Base-by-base conservation (phyloP, 73 alveolate genomes). In the Paramecium sonneborni region DNA sequence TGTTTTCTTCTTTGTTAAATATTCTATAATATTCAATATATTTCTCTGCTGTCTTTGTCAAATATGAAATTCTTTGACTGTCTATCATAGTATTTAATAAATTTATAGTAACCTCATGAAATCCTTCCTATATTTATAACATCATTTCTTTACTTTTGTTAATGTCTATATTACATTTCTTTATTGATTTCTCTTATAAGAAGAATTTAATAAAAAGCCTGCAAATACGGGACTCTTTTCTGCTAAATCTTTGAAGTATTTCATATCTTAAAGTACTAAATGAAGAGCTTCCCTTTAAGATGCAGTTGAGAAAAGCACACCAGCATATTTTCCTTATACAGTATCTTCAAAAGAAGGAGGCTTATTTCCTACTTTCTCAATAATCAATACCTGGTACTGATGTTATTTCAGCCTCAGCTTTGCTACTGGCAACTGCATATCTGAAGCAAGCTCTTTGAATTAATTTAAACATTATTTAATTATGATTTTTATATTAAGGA, bases 281-380 rank as follows among this genome's bases (percentile, higher is more conserved):
- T 93, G 92, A 62, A 95, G 96, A 18, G 94, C 76, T 15, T 82
- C 88, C 18, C 55, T 48, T 69, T 88, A 68, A 3, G 96, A 92
- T n/a, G 98, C 98, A 20, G 93, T 35, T 21, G 97, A 85, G 94
- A 95, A 95, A 69, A 95, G 82, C 38, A 94, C 98, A 4, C 95
- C 92, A 46, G 98, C 97, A 92, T 95, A 95, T 76, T 96, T 74
- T 8, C 98, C 98, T 37, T 72, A 89, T 6, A 92, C 86, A 52
- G 95, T 92, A 68, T 95, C 97, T 41, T 95, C 98, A 35, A 69
- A 88, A 15, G 85, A 32, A 7, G 96, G 94, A 23, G 97, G 97
- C 89, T 92, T 48, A 37, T 68, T 23, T 38, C 85, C 70, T 56
- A 30, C 30, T 18, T 14, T 21, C 4, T 70, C 20, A 37, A 57